These are phyloP conservation scores for Porcisia deanei DNA, from an alignment of 208 protist species.

Conservation along the genomic window DNA sequence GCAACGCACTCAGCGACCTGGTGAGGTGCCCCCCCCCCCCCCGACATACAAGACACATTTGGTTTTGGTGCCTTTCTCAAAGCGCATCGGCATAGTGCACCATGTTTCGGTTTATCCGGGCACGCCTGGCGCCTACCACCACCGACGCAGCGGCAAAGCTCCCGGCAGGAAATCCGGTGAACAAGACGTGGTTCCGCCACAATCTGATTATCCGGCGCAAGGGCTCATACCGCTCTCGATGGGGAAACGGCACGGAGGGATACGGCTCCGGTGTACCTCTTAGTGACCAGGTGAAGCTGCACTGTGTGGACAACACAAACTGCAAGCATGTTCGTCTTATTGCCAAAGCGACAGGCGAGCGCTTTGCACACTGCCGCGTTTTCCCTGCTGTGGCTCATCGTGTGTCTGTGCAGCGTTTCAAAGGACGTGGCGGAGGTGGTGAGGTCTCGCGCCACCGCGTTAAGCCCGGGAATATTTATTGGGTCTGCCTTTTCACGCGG, in stretches of 20 bases:
- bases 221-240: conserved; percentile 81
- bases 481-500: conserved; percentile 87
- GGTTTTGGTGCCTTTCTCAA: background rate
- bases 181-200: conserved; percentile 86
- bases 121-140: conserved; percentile 54
- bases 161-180: conserved; percentile 80
- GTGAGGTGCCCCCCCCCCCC: background rate
- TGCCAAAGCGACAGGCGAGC: conserved; percentile 81
- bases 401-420: conserved; percentile 90
- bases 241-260: conserved; percentile 85
- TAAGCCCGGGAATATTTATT: conserved; percentile 90
- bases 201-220: conserved; percentile 89
- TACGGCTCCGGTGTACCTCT: conserved; percentile 82
- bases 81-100: background rate
- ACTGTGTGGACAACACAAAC: conserved; percentile 94
- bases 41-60: background rate
- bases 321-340: conserved; percentile 93
- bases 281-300: conserved; percentile 89
- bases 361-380: conserved; percentile 88
- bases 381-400: conserved; percentile 89
- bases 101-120: conserved; percentile 44
- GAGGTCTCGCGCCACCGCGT: conserved; percentile 74
- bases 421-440: conserved; percentile 53
- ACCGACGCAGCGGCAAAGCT: conserved; percentile 87
- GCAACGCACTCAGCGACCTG: background rate